A percentile compares a stretch with the other conserved stretches of the same genome.
phyloP scores from a whole-genome alignment of 441 rosid genomes.

The Cnidoscolus chayamansa region DNA sequence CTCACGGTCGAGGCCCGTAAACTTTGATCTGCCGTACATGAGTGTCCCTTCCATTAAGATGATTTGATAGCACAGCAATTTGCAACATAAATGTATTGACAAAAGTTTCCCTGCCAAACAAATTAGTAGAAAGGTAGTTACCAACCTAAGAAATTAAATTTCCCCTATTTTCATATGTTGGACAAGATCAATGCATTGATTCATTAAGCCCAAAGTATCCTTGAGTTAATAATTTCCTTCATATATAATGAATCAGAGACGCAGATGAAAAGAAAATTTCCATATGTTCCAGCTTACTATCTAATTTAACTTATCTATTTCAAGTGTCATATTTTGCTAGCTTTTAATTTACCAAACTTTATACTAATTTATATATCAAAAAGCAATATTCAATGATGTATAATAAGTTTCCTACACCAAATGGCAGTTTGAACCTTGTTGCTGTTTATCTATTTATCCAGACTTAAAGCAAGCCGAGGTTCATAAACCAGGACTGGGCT shows the following conservation, averaged over 20 bases:
- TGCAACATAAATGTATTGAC: slow-evolving; percentile 84
- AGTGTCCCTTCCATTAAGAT: slow-evolving; percentile 84
- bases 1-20: slow-evolving; percentile 80
- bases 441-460: not conserved
- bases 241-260: not conserved
- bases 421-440: not conserved
- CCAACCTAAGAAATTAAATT: not conserved
- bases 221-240: not conserved
- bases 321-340: too few species aligned
- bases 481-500: not conserved
- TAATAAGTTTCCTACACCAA: not conserved
- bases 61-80: slow-evolving; percentile 72
- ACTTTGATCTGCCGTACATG: slow-evolving; percentile 93
- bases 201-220: not conserved
- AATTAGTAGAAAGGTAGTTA: not conserved
- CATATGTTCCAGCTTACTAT: not conserved
- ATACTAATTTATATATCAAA: not conserved
- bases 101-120: slow-evolving; percentile 64
- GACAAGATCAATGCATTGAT: too few species aligned
- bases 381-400: not conserved
- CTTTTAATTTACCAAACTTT: not conserved
- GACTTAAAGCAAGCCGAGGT: not conserved
- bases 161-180: not conserved
- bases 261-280: not conserved
- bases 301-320: too few species aligned